phyloP scores from a whole-genome alignment of 306 rosid genomes.

The Leucaena leucocephala region DNA sequence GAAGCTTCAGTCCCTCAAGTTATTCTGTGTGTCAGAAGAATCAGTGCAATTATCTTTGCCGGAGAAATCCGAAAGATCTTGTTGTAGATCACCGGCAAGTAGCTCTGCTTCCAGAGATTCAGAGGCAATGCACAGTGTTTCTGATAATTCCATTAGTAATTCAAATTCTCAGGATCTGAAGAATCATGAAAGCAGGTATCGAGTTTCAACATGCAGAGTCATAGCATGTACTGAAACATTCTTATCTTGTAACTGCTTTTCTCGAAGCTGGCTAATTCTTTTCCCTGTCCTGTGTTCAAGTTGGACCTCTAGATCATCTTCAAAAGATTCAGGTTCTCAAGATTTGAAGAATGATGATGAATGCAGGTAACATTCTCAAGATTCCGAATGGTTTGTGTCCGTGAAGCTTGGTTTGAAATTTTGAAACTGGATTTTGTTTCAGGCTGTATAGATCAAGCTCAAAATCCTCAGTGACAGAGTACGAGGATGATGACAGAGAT shows the following conservation, averaged over 20 bases:
- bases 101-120: slow-evolving; percentile 46
- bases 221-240: neutral
- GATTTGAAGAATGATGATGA: slow-evolving; percentile 31
- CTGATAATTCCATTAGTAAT: slow-evolving; percentile 32
- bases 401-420: slow-evolving; percentile 9
- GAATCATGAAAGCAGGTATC: slow-evolving; percentile 53
- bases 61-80: slow-evolving; percentile 53
- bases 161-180: slow-evolving; percentile 44
- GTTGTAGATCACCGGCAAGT: slow-evolving; percentile 43
- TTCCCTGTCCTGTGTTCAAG: neutral
- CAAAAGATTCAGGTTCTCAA: slow-evolving; percentile 21
- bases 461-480: slow-evolving; percentile 48
- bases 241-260: neutral
- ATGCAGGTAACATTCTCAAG: slow-evolving; percentile 31
- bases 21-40: slow-evolving; percentile 39
- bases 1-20: slow-evolving; percentile 59
- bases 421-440: slow-evolving; percentile 36
- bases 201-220: slow-evolving; percentile 27
- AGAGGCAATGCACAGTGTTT: slow-evolving; percentile 41
- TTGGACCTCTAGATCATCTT: slow-evolving; percentile 2
- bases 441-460: slow-evolving; percentile 44
- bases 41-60: slow-evolving; percentile 53
- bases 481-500: slow-evolving; percentile 41
- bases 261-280: slow-evolving; percentile 5
- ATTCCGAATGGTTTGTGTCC: neutral